phyloP scores from a whole-genome alignment of 1,139 yeast genomes.

The Saccharomyces hybrid region DNA sequence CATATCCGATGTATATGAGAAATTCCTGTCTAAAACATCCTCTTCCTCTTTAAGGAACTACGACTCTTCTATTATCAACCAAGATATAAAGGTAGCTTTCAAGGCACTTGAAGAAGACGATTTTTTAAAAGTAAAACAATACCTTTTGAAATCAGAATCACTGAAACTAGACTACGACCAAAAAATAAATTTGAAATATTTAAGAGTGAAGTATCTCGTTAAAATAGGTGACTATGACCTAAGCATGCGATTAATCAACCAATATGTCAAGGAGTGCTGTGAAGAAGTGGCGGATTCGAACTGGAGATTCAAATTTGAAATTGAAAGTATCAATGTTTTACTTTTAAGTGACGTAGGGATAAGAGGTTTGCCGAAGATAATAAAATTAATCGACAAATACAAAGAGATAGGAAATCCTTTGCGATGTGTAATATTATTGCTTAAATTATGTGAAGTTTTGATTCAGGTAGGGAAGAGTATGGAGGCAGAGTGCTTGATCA shows the following conservation, averaged over 20 bases:
- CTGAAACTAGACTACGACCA: constrained; percentile 13
- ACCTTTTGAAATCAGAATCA: constrained; percentile 2
- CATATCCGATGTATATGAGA: constrained; percentile 9
- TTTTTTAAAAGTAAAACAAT: background rate
- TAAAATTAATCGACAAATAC: constrained; percentile 14
- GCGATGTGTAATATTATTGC: constrained; percentile 14
- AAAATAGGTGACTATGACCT: constrained; percentile 13
- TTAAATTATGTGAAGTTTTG: constrained; percentile 8
- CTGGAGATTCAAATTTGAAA: constrained; percentile 20
- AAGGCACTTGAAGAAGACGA: background rate
- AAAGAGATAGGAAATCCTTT: constrained; percentile 14
- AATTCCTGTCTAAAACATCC: background rate
- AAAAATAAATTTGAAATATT: constrained; percentile 9
- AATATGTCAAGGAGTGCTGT: constrained; percentile 11
- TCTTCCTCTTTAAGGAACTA: background rate
- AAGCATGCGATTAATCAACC: constrained; percentile 15
- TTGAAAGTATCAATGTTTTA: constrained; percentile 18
- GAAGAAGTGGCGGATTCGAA: constrained; percentile 10
- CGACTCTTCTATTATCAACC: background rate
- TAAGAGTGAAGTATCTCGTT: constrained; percentile 12
- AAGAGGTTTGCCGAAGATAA: constrained; percentile 16
- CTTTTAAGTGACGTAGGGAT: constrained; percentile 15
- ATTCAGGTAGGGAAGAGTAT: constrained; percentile 7
- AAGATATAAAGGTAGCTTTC: background rate
- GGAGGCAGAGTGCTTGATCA: constrained; percentile 7